Conservation (phyloP, 169 alveolate species). For the Plasmodium knowlesi region DNA sequence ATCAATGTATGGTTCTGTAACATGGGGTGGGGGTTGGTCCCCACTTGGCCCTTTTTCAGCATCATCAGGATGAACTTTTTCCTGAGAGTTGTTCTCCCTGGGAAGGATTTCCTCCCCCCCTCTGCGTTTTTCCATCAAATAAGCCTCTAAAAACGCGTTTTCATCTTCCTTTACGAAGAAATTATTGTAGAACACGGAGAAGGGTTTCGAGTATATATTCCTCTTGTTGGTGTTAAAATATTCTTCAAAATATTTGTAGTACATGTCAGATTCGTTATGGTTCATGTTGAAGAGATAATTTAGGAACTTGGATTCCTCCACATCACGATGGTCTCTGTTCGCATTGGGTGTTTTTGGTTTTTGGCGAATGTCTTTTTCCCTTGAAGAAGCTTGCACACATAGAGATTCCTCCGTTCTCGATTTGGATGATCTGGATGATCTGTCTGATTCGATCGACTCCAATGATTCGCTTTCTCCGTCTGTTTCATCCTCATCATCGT, state of each 20-base stretch:
- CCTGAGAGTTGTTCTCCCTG: not conserved
- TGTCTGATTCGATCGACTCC: not conserved
- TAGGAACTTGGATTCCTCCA: slow-evolving; percentile 7
- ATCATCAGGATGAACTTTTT: not conserved
- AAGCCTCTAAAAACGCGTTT: slow-evolving; percentile 20
- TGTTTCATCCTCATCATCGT: not conserved
- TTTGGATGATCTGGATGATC: not conserved
- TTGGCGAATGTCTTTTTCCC: not conserved
- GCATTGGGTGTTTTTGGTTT: not conserved
- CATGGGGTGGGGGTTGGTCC: not conserved
- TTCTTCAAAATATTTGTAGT: slow-evolving; percentile 70
- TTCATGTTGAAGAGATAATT: slow-evolving; percentile 47
- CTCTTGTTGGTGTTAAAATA: slow-evolving; percentile 56
- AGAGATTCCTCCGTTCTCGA: not conserved
- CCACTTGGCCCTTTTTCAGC: not conserved
- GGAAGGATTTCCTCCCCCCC: not conserved
- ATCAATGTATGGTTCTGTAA: not conserved
- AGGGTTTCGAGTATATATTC: slow-evolving; percentile 56
- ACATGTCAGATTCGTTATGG: slow-evolving; percentile 42
- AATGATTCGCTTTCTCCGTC: not conserved
- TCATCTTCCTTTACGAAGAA: slow-evolving; percentile 33
- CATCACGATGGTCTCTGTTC: not conserved
- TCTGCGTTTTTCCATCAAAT: not conserved
- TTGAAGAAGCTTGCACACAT: not conserved
- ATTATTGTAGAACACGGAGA: slow-evolving; percentile 26